phyloP scores from a whole-genome alignment of 2,329 filamentous ascomycete species.

The Penicillium hesseltinei region DNA sequence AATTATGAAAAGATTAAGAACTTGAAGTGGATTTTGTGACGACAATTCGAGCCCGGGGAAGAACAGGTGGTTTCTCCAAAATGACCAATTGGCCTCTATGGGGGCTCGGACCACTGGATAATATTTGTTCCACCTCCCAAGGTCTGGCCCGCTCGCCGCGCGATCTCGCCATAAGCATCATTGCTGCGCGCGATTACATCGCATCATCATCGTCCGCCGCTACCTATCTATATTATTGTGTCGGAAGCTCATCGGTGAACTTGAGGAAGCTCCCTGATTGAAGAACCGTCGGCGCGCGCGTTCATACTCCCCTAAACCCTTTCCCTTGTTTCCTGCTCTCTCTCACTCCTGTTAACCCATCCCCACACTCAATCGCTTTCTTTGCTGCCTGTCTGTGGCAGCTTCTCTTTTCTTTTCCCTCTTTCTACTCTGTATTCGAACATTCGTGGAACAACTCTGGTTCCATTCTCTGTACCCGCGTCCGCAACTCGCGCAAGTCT shows the following conservation, averaged over 20 bases:
- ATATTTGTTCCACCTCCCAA: neutral
- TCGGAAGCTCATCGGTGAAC: neutral
- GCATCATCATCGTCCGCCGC: neutral
- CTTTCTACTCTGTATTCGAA: neutral
- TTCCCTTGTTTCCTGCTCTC: neutral
- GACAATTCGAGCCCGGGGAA: neutral
- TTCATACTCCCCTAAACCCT: neutral
- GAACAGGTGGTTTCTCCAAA: slow-evolving; percentile 14
- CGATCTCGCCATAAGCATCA: too few relatives aligned
- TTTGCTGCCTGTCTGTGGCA: slow-evolving; percentile 5
- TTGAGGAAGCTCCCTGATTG: neutral
- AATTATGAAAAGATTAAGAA: neutral
- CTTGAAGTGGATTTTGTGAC: neutral
- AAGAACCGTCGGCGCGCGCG: neutral
- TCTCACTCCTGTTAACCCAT: neutral
- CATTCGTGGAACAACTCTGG: neutral
- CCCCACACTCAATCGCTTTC: neutral
- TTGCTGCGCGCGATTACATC: neutral
- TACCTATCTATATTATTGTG: neutral
- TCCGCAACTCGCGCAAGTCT: slow-evolving; percentile 10
- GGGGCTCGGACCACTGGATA: neutral
- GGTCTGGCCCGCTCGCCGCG: neutral
- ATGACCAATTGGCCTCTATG: slow-evolving; percentile 1
- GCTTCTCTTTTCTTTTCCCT: neutral
- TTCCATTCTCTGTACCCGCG: slow-evolving; percentile 18